Evolutionary conservation across 768 basidiomycete species (phyloP), one percentile per base, ranked within the genome.

Genomic region (Hydnomerulius pinastri): DNA sequence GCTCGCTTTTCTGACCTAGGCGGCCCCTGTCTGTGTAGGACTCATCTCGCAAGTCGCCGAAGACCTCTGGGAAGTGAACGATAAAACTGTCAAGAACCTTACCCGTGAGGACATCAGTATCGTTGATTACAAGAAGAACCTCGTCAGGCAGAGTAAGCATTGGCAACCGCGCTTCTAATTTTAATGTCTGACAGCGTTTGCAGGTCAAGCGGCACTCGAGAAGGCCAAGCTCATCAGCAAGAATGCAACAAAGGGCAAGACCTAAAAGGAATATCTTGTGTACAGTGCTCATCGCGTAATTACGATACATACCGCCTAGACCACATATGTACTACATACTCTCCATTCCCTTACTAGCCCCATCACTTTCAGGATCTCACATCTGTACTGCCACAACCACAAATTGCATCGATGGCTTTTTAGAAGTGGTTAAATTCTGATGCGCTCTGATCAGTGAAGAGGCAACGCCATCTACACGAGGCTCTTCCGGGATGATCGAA

Each of bases 11-110:
- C 37, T 58, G 7, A 60, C 30, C 24, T 44, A 44, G 48, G 37
- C 47, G 33, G n/a, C n/a, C n/a, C n/a, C 45, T 60, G 48, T 32
- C 49, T 46, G 35, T 36, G 51, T 59, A 92, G 90, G 90, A 62
- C 84, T 98, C 57, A 98, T 98, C 71, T 89, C 88, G 43, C 95
- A 98, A 74, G 96, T 99, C 30, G 97, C 96, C 32, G 91, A 98
- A 67, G 96, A 98, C 69, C 85, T 99, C 7, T 99, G 97, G 97
- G 97, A 99, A 70, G 97, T 99, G 47, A 92, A 92, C 65, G 81
- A 93, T 68, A 87, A 87, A 72, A 92, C 90, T 65, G 93, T 99
- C 68, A 80, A 80, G 69, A 97, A 98, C 73, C 72, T 99, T 54
- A 90, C 94, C 21, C 94, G 87, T 76, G 77, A 83, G 60, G 94